Conservation (phyloP, 768 basidiomycete species). For the Porphyrellus cyaneotinctus region DNA sequence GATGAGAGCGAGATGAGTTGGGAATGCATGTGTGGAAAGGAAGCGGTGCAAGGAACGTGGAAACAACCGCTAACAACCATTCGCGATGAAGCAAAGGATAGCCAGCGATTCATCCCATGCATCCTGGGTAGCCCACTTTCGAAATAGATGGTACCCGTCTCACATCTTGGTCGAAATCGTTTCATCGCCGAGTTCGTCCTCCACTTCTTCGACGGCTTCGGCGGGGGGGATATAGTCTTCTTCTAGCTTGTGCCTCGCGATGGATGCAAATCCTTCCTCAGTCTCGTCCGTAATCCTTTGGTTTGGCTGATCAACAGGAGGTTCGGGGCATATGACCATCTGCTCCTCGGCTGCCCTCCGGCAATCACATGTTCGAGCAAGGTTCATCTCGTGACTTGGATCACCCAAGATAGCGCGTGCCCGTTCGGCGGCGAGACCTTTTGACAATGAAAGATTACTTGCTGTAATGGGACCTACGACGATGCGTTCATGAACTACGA, state of each 20-base stretch:
- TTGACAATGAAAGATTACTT: slow-evolving; percentile 55
- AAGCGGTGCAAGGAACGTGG: slow-evolving; percentile 19
- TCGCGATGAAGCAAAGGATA: slow-evolving; percentile 30
- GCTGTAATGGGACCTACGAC: slow-evolving; percentile 62
- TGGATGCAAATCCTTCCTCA: slow-evolving; percentile 46
- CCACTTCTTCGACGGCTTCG: slow-evolving; percentile 16
- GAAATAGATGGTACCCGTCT: slow-evolving; percentile 1
- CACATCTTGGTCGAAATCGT: not conserved
- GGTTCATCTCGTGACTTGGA: slow-evolving; percentile 38
- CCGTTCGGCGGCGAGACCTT: slow-evolving; percentile 61
- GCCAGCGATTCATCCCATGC: slow-evolving; percentile 32
- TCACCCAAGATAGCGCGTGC: slow-evolving; percentile 54
- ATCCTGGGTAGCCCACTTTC: slow-evolving; percentile 14
- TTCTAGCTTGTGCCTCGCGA: slow-evolving; percentile 34
- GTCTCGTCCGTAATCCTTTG: slow-evolving; percentile 41
- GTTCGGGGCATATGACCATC: slow-evolving; percentile 14
- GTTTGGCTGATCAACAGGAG: slow-evolving; percentile 16
- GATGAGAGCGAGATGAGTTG: slow-evolving; percentile 12
- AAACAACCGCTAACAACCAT: slow-evolving; percentile 32
- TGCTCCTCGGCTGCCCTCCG: slow-evolving; percentile 15
- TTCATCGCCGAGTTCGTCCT: slow-evolving; percentile 20
- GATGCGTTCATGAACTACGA: slow-evolving; percentile 53
- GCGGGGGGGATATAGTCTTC: slow-evolving; percentile 19
- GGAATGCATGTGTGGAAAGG: not conserved
- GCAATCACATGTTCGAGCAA: slow-evolving; percentile 45